phyloP scores from a whole-genome alignment of 2,329 filamentous ascomycete genomes.

The Didymella glomerata region DNA sequence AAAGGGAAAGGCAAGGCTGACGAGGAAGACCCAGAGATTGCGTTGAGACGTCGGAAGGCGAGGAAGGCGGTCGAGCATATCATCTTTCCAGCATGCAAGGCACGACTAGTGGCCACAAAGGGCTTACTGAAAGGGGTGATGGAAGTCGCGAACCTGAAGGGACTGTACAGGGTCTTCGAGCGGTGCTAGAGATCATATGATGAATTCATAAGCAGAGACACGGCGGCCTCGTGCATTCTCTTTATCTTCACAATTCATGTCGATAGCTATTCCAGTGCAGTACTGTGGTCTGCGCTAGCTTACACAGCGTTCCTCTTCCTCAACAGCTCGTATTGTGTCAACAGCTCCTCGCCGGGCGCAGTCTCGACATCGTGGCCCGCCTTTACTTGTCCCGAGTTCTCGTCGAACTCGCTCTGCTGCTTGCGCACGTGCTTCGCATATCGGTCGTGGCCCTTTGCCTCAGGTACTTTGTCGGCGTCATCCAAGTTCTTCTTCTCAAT shows the following conservation, averaged over 20 bases:
- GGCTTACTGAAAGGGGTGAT: constrained; percentile 78
- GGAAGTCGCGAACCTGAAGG: constrained; percentile 91
- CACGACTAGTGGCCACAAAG: constrained; percentile 82
- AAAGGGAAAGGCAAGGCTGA: constrained; percentile 32
- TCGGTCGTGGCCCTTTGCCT: neutral
- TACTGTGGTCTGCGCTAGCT: neutral
- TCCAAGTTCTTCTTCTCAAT: neutral
- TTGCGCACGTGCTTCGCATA: neutral
- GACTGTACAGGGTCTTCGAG: constrained; percentile 93
- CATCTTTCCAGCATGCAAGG: constrained; percentile 88
- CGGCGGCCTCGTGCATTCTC: neutral
- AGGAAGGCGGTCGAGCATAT: constrained; percentile 80
- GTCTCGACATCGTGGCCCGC: neutral
- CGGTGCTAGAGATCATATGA: constrained; percentile 67
- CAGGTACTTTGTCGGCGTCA: neutral
- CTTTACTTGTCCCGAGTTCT: neutral
- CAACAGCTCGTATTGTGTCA: constrained; percentile 36
- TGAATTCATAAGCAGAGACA: neutral
- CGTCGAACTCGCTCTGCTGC: neutral
- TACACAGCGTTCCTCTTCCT: constrained; percentile 36
- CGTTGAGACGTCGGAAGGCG: constrained; percentile 71
- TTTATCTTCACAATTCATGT: neutral
- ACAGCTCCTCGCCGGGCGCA: constrained; percentile 34
- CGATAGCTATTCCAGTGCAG: neutral
- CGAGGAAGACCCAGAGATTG: constrained; percentile 54